Evolutionary conservation across 768 basidiomycete species (phyloP), one percentile per base, ranked within the genome.

Genomic region (Mycena pura): DNA sequence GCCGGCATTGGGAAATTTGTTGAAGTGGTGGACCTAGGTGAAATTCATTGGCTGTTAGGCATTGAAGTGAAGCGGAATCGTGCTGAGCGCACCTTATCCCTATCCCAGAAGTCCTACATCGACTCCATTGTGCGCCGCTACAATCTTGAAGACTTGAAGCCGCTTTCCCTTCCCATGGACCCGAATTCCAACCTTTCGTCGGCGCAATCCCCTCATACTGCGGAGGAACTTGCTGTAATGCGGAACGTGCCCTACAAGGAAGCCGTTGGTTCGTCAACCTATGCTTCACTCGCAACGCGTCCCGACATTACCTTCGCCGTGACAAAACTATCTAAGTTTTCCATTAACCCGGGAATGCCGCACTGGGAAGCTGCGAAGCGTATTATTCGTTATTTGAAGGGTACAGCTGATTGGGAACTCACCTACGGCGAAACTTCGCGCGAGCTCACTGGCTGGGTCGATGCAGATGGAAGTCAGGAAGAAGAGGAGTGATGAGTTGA

Each of bases 321-420:
- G 17, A 53, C 66, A 6, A 57, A 57, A 3, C 58, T 77, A 0
- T 62, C 69, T 0, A 69, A 66, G 7, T 77, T 72, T 66, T 45
- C 67, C 19, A 43, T 56, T 6, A 74, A 75, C 56, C 75, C 74
- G 1, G 66, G 67, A 0, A 25, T 11, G 0, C 39, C 47, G 1
- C 80, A 81, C 59, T 78, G 75, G 72, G 54, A 67, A 6, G 75
- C 73, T n/a, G 70, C 70, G 9, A 73, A 74, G 45, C 73, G 71
- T 40, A 50, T 79, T 25, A 63, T 75, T 38, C 69, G 69, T 4
- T 82, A 81, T 60, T 64, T 82, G 2, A 40, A 56, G 10, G 62
- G 64, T n/a, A 63, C 62, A 2, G 48, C 19, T 3, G 34, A 39
- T 13, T 34, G 52, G 19, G 53, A 44, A 19, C 60, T 72, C 17